These are phyloP conservation scores for Triticum timopheevii DNA, from an alignment of 176 grass and related monocot species.

Conservation along the genomic window DNA sequence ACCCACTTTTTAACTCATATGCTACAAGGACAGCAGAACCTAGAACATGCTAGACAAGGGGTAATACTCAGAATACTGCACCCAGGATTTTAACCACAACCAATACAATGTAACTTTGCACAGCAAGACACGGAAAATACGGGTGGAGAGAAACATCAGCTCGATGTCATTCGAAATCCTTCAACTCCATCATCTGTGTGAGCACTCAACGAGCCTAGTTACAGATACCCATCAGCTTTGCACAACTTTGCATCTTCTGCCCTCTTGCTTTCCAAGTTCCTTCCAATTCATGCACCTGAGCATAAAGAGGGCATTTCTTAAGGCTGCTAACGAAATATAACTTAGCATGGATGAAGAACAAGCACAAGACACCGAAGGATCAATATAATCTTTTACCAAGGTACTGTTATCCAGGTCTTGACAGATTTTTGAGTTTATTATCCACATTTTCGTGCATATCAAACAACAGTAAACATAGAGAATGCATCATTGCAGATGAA, in stretches of 20 bases:
- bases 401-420: not conserved
- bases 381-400: not conserved
- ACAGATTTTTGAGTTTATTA: not conserved
- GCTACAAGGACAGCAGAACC: constrained; percentile 46
- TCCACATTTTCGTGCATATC: not conserved
- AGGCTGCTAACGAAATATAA: not conserved
- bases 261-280: constrained; percentile 32
- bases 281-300: not conserved
- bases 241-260: constrained; percentile 25
- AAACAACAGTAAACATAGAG: not conserved
- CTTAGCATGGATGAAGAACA: not conserved
- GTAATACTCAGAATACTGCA: constrained; percentile 4
- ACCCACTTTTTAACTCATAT: constrained; percentile 43
- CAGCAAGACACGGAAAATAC: constrained; percentile 9
- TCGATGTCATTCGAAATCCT: constrained; percentile 44
- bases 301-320: not conserved
- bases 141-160: constrained; percentile 44
- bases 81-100: constrained; percentile 48
- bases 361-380: not conserved
- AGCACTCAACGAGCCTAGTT: constrained; percentile 37
- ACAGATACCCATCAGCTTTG: constrained; percentile 33
- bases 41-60: constrained; percentile 37
- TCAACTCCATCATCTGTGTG: constrained; percentile 25
- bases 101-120: constrained; percentile 47
- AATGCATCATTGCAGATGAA: constrained; percentile 3